These are phyloP conservation scores for Phytopythium cucurbitacearum DNA, from an alignment of 352 stramenopile genomes.

Conservation along the genomic window DNA sequence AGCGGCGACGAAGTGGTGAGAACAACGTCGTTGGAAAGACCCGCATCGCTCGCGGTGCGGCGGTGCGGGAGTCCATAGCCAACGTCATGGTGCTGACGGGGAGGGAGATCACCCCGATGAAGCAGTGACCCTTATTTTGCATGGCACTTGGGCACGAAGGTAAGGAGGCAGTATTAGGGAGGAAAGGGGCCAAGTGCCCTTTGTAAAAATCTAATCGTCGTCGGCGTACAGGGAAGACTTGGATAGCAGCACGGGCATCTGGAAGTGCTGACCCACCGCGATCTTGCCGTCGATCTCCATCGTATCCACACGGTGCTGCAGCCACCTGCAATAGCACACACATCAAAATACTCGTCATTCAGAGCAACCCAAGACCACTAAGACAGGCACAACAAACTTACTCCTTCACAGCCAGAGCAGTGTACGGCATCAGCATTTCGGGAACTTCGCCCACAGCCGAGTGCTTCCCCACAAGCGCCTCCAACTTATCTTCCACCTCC, in stretches of 20 bases:
- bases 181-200: no score
- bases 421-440: constrained; percentile 71
- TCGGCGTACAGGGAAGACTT: constrained; percentile 86
- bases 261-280: constrained; percentile 65
- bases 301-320: constrained; percentile 79
- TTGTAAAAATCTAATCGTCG: constrained; percentile 82
- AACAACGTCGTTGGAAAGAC: no score
- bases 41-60: no score
- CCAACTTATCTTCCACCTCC: constrained; percentile 72
- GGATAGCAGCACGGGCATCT: constrained; percentile 81
- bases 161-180: no score
- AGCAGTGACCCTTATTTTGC: no score
- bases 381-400: constrained; percentile 28
- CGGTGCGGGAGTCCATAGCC: no score
- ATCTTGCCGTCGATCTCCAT: constrained; percentile 87
- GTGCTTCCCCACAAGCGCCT: constrained; percentile 79
- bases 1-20: no score
- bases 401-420: constrained; percentile 84
- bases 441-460: constrained; percentile 59
- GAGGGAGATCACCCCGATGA: no score
- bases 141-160: no score
- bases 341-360: neutral
- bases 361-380: neutral
- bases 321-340: constrained; percentile 41
- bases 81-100: no score